Percentiles rank a stretch among this genome's conserved stretches.
These are phyloP conservation scores for Trifolium dubium DNA, from an alignment of 306 rosid genomes.

Conservation along the genomic window DNA sequence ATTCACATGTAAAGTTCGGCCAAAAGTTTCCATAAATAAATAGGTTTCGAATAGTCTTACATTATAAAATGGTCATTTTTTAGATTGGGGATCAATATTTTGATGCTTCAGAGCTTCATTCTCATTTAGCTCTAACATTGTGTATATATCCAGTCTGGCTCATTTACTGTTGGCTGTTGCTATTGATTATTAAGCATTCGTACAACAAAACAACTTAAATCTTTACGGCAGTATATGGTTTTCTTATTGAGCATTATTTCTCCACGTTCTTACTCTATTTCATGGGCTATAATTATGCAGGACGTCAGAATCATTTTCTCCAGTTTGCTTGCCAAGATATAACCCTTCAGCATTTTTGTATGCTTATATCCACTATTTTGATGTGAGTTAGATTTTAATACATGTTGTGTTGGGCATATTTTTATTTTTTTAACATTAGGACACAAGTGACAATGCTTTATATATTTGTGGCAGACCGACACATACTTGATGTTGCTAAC, in stretches of 20 bases:
- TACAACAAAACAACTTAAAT: slow-evolving; percentile 18
- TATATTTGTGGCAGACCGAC: slow-evolving; percentile 67
- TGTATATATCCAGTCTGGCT: slow-evolving; percentile 22
- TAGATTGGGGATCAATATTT: slow-evolving; percentile 10
- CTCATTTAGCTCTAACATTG: background rate
- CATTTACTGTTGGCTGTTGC: slow-evolving; percentile 11
- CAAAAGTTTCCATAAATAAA: background rate
- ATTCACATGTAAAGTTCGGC: slow-evolving; percentile 3
- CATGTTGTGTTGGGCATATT: background rate
- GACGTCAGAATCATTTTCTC: slow-evolving; percentile 95
- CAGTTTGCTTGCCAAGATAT: slow-evolving; percentile 97
- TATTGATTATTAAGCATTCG: slow-evolving; percentile 4
- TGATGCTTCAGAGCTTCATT: slow-evolving; percentile 14
- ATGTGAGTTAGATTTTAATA: slow-evolving; percentile 66
- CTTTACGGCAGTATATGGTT: background rate
- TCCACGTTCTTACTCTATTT: slow-evolving; percentile 34
- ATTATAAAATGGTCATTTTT: background rate
- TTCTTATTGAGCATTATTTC: slow-evolving; percentile 29
- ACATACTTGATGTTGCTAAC: slow-evolving; percentile 92
- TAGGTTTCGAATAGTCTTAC: slow-evolving; percentile 13
- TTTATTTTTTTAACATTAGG: slow-evolving; percentile 13
- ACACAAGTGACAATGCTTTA: slow-evolving; percentile 28
- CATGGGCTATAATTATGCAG: slow-evolving; percentile 60
- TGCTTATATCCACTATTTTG: slow-evolving; percentile 88
- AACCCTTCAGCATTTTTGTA: slow-evolving; percentile 95